phyloP scores from a whole-genome alignment of 1,139 yeast species.

The Pichia norvegensis region DNA sequence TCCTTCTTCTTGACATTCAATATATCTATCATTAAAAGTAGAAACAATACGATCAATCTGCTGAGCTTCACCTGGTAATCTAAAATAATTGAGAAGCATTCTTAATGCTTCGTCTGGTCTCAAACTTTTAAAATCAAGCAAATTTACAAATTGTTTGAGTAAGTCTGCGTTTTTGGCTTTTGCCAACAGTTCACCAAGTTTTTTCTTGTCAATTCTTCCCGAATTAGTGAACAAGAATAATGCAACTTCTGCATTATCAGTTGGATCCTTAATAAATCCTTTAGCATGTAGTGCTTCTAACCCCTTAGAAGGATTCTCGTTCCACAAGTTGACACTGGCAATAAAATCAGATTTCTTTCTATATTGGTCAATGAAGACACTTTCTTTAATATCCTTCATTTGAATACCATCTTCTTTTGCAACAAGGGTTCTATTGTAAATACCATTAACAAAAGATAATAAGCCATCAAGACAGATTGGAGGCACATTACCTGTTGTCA shows the following conservation, averaged over 20 bases:
- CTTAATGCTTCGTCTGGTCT: slow-evolving; percentile 93
- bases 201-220: slow-evolving; percentile 75
- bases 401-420: slow-evolving; percentile 21
- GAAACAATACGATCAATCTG: slow-evolving; percentile 91
- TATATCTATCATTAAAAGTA: slow-evolving; percentile 74
- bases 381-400: slow-evolving; percentile 14
- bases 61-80: slow-evolving; percentile 96
- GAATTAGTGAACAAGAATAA: slow-evolving; percentile 70
- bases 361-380: slow-evolving; percentile 37
- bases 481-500: slow-evolving; percentile 82
- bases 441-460: slow-evolving; percentile 59
- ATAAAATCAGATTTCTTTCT: slow-evolving; percentile 66
- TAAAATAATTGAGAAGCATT: slow-evolving; percentile 68
- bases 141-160: slow-evolving; percentile 54
- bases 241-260: slow-evolving; percentile 58
- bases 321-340: slow-evolving; percentile 64
- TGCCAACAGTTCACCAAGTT: slow-evolving; percentile 79
- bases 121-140: slow-evolving; percentile 67
- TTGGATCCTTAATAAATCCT: slow-evolving; percentile 53
- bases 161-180: slow-evolving; percentile 61
- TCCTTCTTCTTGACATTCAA: slow-evolving; percentile 39
- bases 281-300: slow-evolving; percentile 51
- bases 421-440: slow-evolving; percentile 48
- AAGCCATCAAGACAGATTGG: slow-evolving; percentile 90
- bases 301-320: slow-evolving; percentile 72